Evolutionary conservation across 169 alveolate species (phyloP), one percentile per base, ranked within the genome.

Genomic region (Plasmodium vivax): DNA sequence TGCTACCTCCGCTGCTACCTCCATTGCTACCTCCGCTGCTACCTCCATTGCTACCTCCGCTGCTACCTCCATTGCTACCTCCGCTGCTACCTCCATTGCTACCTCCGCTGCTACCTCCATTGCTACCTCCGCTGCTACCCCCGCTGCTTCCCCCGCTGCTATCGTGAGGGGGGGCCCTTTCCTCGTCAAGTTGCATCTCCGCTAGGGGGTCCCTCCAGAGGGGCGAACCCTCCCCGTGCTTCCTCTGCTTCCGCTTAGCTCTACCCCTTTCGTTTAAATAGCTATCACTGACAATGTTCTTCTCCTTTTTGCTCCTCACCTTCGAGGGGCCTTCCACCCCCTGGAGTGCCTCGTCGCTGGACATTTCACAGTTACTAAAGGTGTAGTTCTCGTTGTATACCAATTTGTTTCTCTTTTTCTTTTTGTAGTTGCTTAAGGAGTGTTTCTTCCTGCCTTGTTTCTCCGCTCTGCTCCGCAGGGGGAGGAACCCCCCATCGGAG

Each of bases 341-440:
- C 36, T 19, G 34, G 9, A 41, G 7, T 10, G 30, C 30, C 9
- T 9, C 38, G 56, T 87, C 38, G 30, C 23, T 87, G 36, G 27
- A 14, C 58, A 47, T 23, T 43, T 87, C 85, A 43, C 68, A 10
- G 47, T 75, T 87, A 38, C 81, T 87, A 23, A 72, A 34, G 27
- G 93, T 41, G 79, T 68, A 41, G 36, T 87, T 32, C 12, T 87
- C 93, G 47, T 77, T 87, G 43, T 51, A 72, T 23, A 43, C 51
- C 38, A 27, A 73, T 38, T 73, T 73, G 2, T 84, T 74, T 32
- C 32, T 16, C 16, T 41, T 71, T 54, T 87, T 87, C 38, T 87
- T 45, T 87, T 87, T 87, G 30, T 30, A 68, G 27, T 36, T 71
- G 27, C 62, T 16, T 87, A 45, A 23, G 71, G 27, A 32, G 41